phyloP scores from a whole-genome alignment of 1,284 basidiomycete species.

The Rhodotorula mucilaginosa region DNA sequence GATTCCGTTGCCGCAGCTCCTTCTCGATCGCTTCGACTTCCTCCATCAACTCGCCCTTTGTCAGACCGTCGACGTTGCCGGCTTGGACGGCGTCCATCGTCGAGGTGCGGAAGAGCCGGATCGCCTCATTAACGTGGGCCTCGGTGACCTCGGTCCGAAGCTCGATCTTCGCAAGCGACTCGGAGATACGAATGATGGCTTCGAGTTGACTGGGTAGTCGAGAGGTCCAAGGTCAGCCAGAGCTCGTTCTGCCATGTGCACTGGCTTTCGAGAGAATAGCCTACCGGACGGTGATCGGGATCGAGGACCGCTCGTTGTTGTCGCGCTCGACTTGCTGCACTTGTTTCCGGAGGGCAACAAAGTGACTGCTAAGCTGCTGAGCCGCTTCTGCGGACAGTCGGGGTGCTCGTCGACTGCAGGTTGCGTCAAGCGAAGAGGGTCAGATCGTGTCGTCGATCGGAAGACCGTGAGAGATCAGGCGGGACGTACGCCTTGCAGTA shows the following conservation, averaged over 20 bases:
- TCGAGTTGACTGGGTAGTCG: slow-evolving; percentile 78
- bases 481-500: slow-evolving; percentile 82
- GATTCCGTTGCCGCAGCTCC: slow-evolving; percentile 81
- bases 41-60: slow-evolving; percentile 86
- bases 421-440: neutral
- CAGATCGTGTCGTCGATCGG: neutral
- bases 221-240: neutral
- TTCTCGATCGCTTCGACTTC: slow-evolving; percentile 91
- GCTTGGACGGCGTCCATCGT: slow-evolving; percentile 99
- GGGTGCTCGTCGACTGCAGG: slow-evolving; percentile 80
- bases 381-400: slow-evolving; percentile 87
- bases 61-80: slow-evolving; percentile 86
- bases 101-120: slow-evolving; percentile 95
- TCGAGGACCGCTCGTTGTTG: slow-evolving; percentile 95
- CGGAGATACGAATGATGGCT: slow-evolving; percentile 97
- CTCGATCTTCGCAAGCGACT: slow-evolving; percentile 92
- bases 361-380: slow-evolving; percentile 96
- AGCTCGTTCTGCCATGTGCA: neutral
- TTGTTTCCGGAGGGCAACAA: slow-evolving; percentile 89
- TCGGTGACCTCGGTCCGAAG: slow-evolving; percentile 80
- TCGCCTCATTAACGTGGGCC: slow-evolving; percentile 97
- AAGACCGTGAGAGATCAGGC: neutral
- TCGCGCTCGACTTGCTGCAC: slow-evolving; percentile 95
- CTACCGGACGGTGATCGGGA: slow-evolving; percentile 95
- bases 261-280: neutral